Percentiles rank a stretch among this genome's conserved stretches.
Evolutionary conservation across 345 rosid genomes (phyloP).

Genomic region (Ricinus communis): DNA sequence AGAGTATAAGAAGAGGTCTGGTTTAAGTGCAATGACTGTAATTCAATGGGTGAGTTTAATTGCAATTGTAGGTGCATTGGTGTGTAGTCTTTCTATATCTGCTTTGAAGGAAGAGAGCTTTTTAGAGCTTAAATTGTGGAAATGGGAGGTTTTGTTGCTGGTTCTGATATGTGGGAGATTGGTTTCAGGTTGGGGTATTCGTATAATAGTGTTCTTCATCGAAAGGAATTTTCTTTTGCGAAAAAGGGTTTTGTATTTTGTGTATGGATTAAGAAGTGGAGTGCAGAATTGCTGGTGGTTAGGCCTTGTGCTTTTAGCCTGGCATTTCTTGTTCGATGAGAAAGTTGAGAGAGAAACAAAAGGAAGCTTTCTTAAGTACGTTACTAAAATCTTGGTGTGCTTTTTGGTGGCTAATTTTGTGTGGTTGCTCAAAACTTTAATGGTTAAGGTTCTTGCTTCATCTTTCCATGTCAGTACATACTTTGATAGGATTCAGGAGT

Average conservation of each 20-base stretch:
- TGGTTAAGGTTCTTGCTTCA: conserved; percentile 81
- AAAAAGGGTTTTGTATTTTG: conserved; percentile 76
- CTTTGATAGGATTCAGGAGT: conserved; percentile 87
- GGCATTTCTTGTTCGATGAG: conserved; percentile 67
- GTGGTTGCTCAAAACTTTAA: conserved; percentile 84
- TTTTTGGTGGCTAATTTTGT: conserved; percentile 59
- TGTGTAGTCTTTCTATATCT: conserved; percentile 48
- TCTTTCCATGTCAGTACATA: conserved; percentile 91
- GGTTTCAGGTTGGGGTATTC: conserved; percentile 89
- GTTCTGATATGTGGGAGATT: conserved; percentile 84
- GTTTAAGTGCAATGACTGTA: conserved; percentile 41
- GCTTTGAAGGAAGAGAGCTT: conserved; percentile 30
- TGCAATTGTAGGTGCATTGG: conserved; percentile 44
- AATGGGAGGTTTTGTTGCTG: conserved; percentile 75
- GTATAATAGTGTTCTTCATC: conserved; percentile 65
- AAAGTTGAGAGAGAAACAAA: conserved; percentile 42
- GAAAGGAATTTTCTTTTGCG: conserved; percentile 75
- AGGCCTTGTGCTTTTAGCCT: conserved; percentile 64
- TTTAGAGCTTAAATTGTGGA: conserved; percentile 73
- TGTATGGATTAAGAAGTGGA: conserved; percentile 70
- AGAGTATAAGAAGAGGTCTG: conserved; percentile 39
- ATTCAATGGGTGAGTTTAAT: conserved; percentile 74
- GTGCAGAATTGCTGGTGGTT: conserved; percentile 91
- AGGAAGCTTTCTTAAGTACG: conserved; percentile 39
- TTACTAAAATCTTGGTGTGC: conserved; percentile 66